Percentiles rank a stretch among this genome's conserved stretches.
phyloP scores from a whole-genome alignment of 1,284 basidiomycete species.

The Puccinia polysora region DNA sequence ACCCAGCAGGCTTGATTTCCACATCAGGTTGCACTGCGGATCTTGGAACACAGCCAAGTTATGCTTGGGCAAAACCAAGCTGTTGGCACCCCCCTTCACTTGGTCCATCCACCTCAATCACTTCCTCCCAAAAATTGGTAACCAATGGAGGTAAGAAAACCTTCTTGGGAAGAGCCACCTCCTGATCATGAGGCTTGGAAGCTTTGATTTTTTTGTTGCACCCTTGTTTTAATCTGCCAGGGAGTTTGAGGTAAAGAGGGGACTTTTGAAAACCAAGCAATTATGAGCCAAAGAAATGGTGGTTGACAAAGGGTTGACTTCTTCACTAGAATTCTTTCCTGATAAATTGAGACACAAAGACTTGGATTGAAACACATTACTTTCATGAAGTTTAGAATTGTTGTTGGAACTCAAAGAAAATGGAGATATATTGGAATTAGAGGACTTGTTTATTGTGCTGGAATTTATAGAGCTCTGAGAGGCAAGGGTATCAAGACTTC shows the following conservation, averaged over 20 bases:
- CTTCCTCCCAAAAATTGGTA: conserved; percentile 36
- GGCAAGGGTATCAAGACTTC: conserved; percentile 28
- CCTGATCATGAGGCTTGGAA: not conserved
- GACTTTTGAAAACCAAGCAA: conserved; percentile 20
- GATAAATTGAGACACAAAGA: conserved; percentile 18
- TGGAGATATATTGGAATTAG: conserved; percentile 2
- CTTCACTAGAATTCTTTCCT: conserved; percentile 15
- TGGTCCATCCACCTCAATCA: too few relatives aligned
- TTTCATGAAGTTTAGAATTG: conserved; percentile 10
- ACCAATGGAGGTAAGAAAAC: conserved; percentile 28
- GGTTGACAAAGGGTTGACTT: conserved; percentile 4
- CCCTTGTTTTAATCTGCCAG: conserved; percentile 8
- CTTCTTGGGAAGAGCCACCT: conserved; percentile 5
- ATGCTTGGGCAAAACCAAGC: too few relatives aligned
- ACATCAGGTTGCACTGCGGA: too few relatives aligned
- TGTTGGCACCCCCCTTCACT: too few relatives aligned
- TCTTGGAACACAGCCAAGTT: too few relatives aligned
- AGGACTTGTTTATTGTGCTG: not conserved
- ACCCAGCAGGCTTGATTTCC: too few relatives aligned
- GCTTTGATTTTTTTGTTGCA: not conserved
- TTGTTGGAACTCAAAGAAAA: conserved; percentile 35
- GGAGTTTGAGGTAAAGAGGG: conserved; percentile 39
- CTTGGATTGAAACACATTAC: conserved; percentile 13
- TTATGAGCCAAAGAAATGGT: conserved; percentile 4
- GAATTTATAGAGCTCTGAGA: conserved; percentile 14